phyloP scores from a whole-genome alignment of 2,329 filamentous ascomycete species.

The Daldinia sp. region DNA sequence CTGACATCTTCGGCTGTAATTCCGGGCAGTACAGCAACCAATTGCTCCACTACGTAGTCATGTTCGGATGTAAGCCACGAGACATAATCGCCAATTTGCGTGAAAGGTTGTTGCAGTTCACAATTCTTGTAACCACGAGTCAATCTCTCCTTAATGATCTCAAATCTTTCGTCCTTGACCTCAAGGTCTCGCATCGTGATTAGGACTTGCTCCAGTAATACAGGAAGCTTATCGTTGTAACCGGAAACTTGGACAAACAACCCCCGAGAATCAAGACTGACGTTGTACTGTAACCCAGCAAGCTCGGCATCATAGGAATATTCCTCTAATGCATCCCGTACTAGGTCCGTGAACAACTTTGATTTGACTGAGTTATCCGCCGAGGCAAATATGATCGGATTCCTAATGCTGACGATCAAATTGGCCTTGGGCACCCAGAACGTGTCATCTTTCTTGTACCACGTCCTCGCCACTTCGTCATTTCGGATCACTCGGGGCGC shows the following conservation, averaged over 20 bases:
- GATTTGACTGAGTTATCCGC: slow-evolving; percentile 81
- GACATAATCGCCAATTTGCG: slow-evolving; percentile 84
- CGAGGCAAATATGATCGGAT: slow-evolving; percentile 79
- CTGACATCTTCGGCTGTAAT: slow-evolving; percentile 79
- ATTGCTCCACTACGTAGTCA: slow-evolving; percentile 80
- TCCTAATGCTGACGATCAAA: slow-evolving; percentile 80
- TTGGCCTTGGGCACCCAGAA: slow-evolving; percentile 99
- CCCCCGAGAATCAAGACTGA: slow-evolving; percentile 76
- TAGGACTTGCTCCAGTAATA: slow-evolving; percentile 89
- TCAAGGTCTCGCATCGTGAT: slow-evolving; percentile 84
- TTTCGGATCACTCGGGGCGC: slow-evolving; percentile 85
- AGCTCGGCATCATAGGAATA: slow-evolving; percentile 97
- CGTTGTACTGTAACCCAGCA: slow-evolving; percentile 83
- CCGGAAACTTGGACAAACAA: slow-evolving; percentile 82
- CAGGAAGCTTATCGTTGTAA: slow-evolving; percentile 95
- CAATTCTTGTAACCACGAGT: slow-evolving; percentile 82
- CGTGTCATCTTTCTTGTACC: slow-evolving; percentile 98
- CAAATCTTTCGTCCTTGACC: slow-evolving; percentile 86
- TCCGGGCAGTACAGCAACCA: slow-evolving; percentile 76
- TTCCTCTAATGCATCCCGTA: slow-evolving; percentile 87
- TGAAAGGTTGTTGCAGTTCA: slow-evolving; percentile 87
- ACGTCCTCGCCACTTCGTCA: slow-evolving; percentile 80
- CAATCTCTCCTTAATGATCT: slow-evolving; percentile 88
- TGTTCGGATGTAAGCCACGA: slow-evolving; percentile 81
- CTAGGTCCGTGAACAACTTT: slow-evolving; percentile 82